phyloP scores from a whole-genome alignment of 768 basidiomycete genomes.

The Favolaschia claudopus region DNA sequence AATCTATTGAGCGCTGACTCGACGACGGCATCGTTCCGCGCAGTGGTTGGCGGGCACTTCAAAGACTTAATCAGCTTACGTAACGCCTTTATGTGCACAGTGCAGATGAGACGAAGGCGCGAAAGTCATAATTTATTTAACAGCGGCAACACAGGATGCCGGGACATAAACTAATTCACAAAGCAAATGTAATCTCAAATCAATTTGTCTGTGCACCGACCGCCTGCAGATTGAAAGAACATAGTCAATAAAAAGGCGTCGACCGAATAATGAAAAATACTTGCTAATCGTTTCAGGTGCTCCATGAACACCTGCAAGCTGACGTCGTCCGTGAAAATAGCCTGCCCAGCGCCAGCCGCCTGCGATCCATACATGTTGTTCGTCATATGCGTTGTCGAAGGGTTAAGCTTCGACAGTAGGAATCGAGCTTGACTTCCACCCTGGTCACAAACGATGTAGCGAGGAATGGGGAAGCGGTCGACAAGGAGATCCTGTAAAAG shows the following conservation, averaged over 20 bases:
- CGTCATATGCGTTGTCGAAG: slow-evolving; percentile 97
- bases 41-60: too few relatives aligned
- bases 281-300: slow-evolving; percentile 89
- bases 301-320: slow-evolving; percentile 99
- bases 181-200: slow-evolving; percentile 28
- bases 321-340: slow-evolving; percentile 99
- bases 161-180: slow-evolving; percentile 21
- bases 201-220: slow-evolving; percentile 75
- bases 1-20: too few relatives aligned
- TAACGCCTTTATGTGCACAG: too few relatives aligned
- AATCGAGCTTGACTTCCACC: slow-evolving; percentile 99
- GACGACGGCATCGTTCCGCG: background rate
- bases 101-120: too few relatives aligned
- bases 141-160: too few relatives aligned
- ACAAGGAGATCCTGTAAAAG: slow-evolving; percentile 83
- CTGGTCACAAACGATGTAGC: slow-evolving; percentile 98
- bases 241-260: background rate
- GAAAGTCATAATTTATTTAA: too few relatives aligned
- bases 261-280: slow-evolving; percentile 32
- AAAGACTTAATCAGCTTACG: too few relatives aligned
- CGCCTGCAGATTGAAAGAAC: slow-evolving; percentile 54
- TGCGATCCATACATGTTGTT: slow-evolving; percentile 88
- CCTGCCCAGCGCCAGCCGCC: slow-evolving; percentile 76
- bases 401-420: slow-evolving; percentile 94
- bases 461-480: slow-evolving; percentile 96